Base-by-base conservation (phyloP, 768 basidiomycete species). In the Psilocybe sp. region DNA sequence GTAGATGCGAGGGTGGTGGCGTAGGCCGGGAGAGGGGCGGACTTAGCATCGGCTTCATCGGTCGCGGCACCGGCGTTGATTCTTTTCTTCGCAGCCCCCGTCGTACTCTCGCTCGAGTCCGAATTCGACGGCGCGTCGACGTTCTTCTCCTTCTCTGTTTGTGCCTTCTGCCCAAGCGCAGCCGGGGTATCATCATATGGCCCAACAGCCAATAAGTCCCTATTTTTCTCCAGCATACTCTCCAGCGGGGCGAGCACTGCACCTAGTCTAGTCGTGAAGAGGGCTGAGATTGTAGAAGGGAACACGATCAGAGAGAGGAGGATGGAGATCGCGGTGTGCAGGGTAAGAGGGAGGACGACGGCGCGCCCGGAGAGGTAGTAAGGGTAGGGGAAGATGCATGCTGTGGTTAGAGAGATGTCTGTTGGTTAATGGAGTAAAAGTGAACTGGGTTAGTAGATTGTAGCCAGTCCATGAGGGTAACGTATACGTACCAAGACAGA, bases 311-410 rank as follows among this genome's bases (percentile, higher is more conserved):
- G 62, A 2, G 83, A 81, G 5, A 67, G 58, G 2, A 76, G 41
- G 50, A 90, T 67, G 8, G 82, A 64, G 16, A 89, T 55, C 1
- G 73, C 82, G 8, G 78, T 76, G 60, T 88, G 85, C 46, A 87
- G 71, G 0, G 69, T 60, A 5, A 89, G 54, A 0, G 88, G 87
- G 5, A 89, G 35, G 9, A 85, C 56, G 40, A 88, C 74, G 1
- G 62, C 37, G 60, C 67, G 55, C 33, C 86, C 86, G 14, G 80
- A 75, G 47, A 45, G 55, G 62, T 89, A 90, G 59, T 76, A 78
- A 1, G 87, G 80, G 54, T 72, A 89, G 1, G 88, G 88, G 57
- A 78, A 83, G 7, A 90, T 65, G 11, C 65, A 76, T 0, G 80
- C 78, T 0, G 80, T 81, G 0, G 79, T 82, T 14, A 87, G 57